phyloP scores from a whole-genome alignment of 441 rosid genomes.

The Pelargonium myrrhifolium region DNA sequence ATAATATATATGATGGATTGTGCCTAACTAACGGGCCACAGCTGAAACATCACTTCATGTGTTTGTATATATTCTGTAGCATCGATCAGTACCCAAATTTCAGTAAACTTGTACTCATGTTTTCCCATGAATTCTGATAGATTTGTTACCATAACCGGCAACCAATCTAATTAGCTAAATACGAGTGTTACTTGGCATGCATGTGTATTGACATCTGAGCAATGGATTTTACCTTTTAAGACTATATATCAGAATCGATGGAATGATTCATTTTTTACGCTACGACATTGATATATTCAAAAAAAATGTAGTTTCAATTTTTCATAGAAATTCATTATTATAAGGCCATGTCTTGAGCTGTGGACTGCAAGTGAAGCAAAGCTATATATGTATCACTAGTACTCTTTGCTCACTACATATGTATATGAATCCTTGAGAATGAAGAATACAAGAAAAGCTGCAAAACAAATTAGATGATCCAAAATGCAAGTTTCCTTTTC shows the following conservation, averaged over 20 bases:
- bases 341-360: too few species aligned
- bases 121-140: background rate
- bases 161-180: background rate
- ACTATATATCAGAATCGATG: background rate
- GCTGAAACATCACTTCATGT: constrained; percentile 22
- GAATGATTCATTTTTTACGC: background rate
- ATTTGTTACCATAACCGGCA: background rate
- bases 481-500: constrained; percentile 41
- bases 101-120: background rate
- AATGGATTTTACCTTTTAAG: background rate
- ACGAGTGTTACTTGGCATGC: background rate
- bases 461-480: constrained; percentile 17
- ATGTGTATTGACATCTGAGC: background rate
- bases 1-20: constrained; percentile 21
- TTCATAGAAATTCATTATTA: too few species aligned
- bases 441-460: too few species aligned
- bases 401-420: too few species aligned
- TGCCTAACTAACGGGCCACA: constrained; percentile 23
- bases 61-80: too few species aligned
- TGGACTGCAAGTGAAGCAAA: too few species aligned
- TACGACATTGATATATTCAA: background rate
- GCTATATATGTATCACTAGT: too few species aligned
- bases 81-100: background rate
- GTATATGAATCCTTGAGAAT: too few species aligned
- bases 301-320: too few species aligned